Evolutionary conservation across 768 basidiomycete genomes (phyloP).

Genomic region (Tubosaeta sp.): DNA sequence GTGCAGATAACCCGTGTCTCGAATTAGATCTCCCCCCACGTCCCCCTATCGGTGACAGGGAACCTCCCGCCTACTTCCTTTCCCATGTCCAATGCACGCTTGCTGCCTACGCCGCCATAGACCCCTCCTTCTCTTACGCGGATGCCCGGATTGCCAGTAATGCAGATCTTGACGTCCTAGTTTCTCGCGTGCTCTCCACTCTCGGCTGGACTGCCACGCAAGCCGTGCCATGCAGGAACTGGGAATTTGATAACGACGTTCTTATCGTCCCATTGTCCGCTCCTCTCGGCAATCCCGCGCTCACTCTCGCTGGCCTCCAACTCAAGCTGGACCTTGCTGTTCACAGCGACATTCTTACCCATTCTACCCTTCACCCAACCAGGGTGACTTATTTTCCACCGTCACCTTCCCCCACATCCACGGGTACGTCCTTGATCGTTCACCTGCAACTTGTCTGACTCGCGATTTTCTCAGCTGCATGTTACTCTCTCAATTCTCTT

Average conservation of each 20-base stretch:
- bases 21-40: constrained; percentile 22
- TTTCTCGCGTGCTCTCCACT: constrained; percentile 37
- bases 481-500: constrained; percentile 7
- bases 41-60: constrained; percentile 30
- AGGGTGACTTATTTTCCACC: constrained; percentile 26
- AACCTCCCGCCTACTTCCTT: constrained; percentile 31
- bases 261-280: constrained; percentile 16
- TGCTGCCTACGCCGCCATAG: constrained; percentile 42
- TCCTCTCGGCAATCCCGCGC: not conserved
- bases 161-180: constrained; percentile 41
- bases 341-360: constrained; percentile 21
- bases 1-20: constrained; percentile 8
- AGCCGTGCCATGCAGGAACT: constrained; percentile 14
- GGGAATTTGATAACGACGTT: constrained; percentile 29
- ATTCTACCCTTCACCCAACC: constrained; percentile 23
- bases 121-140: constrained; percentile 29
- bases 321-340: constrained; percentile 26
- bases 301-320: constrained; percentile 18
- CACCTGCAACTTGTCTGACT: constrained; percentile 1
- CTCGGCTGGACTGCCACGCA: constrained; percentile 36
- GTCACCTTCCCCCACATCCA: constrained; percentile 5
- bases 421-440: constrained; percentile 13
- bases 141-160: constrained; percentile 13
- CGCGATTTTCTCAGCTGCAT: constrained; percentile 4
- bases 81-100: constrained; percentile 43